Evolutionary conservation across 352 stramenopile genomes (phyloP), one percentile per base, ranked within the genome.

Genomic region (Hyaloperonospora brassicae): DNA sequence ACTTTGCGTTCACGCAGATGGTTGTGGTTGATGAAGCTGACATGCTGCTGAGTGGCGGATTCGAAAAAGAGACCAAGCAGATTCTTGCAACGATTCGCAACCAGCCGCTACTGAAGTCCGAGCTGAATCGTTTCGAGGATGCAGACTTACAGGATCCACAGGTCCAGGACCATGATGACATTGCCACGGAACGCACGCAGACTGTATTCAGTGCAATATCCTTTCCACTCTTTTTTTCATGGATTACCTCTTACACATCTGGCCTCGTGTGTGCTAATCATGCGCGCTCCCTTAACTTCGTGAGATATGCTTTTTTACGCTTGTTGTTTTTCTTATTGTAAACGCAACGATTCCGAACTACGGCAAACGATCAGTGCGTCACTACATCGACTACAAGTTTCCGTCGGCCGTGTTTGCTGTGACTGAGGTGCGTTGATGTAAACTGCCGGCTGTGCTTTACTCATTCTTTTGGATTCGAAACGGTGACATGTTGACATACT

Each of bases 181-280:
- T 75, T 23, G 64, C 73, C 0, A 24, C 2, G 2, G 42, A 68
- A 21, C 44, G 35, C 50, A 75, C 76, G 3, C 81, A 92, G 55
- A 87, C 74, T 57, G 61, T 92, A 50, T 92, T 89, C 57, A 87
- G 76, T 72, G 79, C 79, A 62, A 86, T 84, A 86, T 86, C 72
- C 73, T 84, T 62, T 66, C 56, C 47, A 39, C 25, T 8, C 35
- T 52, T 11, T 42, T 13, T 40, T 36, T 30, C 17, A 17, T 12
- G 25, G 17, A 42, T 23, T 17, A 14, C 10, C 14, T 25, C 30
- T 30, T 38, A 24, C 11, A 27, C 34, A 10, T 52, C 13, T 44
- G 11, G 46, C 42, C 22, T n/a, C 22, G 7, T 46, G 22, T 44
- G 34, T 30, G 17, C 17, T 22, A 8, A 25, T 35, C 34, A 30